Evolutionary conservation across 805 yeast species (phyloP).

Genomic region (Wickerhamiella cacticola): DNA sequence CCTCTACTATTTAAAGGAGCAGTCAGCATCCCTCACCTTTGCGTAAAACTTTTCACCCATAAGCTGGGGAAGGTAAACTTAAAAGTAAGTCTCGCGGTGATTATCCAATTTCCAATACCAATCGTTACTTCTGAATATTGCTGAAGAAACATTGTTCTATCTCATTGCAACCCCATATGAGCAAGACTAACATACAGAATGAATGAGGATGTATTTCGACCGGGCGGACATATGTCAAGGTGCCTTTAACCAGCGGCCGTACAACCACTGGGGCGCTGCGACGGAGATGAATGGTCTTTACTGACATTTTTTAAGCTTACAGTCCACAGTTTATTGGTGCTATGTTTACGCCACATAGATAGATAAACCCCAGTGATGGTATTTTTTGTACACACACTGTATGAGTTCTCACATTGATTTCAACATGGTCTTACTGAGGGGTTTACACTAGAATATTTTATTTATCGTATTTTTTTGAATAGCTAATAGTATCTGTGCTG

Average conservation of each 20-base stretch:
- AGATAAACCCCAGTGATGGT: slow-evolving; percentile 27
- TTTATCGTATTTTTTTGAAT: background rate
- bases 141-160: slow-evolving; percentile 16
- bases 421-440: slow-evolving; percentile 12
- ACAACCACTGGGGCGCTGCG: slow-evolving; percentile 22
- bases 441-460: background rate
- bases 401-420: slow-evolving; percentile 18
- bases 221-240: slow-evolving; percentile 30
- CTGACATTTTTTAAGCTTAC: slow-evolving; percentile 18
- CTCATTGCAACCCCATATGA: slow-evolving; percentile 10
- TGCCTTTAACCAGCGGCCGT: slow-evolving; percentile 22
- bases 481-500: no score
- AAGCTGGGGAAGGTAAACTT: background rate
- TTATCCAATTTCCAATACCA: slow-evolving; percentile 22
- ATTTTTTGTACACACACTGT: slow-evolving; percentile 29
- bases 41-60: background rate
- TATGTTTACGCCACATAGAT: background rate
- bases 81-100: slow-evolving; percentile 24
- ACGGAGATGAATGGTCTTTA: slow-evolving; percentile 22
- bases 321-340: slow-evolving; percentile 1
- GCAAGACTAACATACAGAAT: slow-evolving; percentile 22
- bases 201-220: slow-evolving; percentile 30
- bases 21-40: background rate
- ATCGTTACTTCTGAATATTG: slow-evolving; percentile 30
- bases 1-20: background rate